Conservation (phyloP, 176 grass and related monocot species). For the Saccharum officinarum region DNA sequence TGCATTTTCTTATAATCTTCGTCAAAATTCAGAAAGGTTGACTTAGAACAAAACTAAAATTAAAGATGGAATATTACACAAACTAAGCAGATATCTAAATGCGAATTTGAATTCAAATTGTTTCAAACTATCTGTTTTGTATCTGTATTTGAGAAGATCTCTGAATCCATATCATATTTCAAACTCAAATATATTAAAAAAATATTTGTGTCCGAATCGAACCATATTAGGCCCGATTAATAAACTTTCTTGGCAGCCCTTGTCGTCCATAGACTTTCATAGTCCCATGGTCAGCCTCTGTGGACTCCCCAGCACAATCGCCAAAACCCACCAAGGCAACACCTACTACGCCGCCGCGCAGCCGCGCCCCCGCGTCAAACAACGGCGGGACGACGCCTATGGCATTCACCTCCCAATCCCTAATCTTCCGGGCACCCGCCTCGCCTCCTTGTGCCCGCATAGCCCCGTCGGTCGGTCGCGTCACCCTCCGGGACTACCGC, state of each 20-base stretch:
- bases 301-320: not conserved
- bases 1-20: too few species aligned
- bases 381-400: constrained; percentile 3
- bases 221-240: not conserved
- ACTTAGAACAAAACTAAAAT: too few species aligned
- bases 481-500: constrained; percentile 12
- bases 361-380: constrained; percentile 20
- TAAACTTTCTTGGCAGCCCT: too few species aligned
- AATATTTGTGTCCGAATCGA: not conserved
- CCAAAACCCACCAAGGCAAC: not conserved
- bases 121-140: not conserved
- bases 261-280: too few species aligned
- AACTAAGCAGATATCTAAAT: too few species aligned
- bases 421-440: constrained; percentile 27
- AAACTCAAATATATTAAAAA: too few species aligned
- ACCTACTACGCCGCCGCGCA: not conserved
- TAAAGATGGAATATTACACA: too few species aligned
- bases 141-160: not conserved
- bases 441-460: not conserved
- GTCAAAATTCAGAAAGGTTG: too few species aligned
- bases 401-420: constrained; percentile 47
- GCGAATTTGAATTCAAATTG: too few species aligned
- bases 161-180: not conserved
- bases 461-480: not conserved
- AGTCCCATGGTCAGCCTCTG: too few species aligned